phyloP scores from a whole-genome alignment of 768 basidiomycete genomes.

The Cantharellus anzutake region DNA sequence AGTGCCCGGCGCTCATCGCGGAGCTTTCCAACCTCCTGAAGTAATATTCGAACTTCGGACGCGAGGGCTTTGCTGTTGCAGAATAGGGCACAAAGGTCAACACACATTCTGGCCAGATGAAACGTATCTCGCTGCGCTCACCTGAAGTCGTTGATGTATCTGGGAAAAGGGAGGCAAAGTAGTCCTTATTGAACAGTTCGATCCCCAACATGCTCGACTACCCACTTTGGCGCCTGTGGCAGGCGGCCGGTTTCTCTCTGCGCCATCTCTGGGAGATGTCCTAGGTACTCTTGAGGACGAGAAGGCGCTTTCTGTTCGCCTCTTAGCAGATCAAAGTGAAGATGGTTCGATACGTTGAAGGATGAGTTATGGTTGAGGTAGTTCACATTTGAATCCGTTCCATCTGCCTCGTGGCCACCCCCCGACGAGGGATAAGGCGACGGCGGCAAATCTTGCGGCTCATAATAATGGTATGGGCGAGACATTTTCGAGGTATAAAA shows the following conservation, averaged over 20 bases:
- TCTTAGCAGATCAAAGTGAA: too few relatives aligned
- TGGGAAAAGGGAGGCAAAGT: not conserved
- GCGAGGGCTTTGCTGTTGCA: constrained; percentile 34
- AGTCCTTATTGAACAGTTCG: not conserved
- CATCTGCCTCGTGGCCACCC: too few relatives aligned
- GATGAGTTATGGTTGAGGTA: too few relatives aligned
- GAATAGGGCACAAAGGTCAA: not conserved
- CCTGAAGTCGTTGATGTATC: not conserved
- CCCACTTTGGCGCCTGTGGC: not conserved
- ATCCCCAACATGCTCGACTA: not conserved
- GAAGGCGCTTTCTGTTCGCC: too few relatives aligned
- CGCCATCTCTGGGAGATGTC: not conserved
- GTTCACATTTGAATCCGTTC: too few relatives aligned
- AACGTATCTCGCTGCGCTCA: not conserved
- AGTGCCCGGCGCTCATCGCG: constrained; percentile 37
- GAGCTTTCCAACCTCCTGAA: constrained; percentile 40
- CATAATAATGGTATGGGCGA: too few relatives aligned
- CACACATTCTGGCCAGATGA: not conserved
- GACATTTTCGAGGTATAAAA: too few relatives aligned
- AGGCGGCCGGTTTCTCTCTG: not conserved
- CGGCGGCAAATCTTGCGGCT: too few relatives aligned
- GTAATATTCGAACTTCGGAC: constrained; percentile 38
- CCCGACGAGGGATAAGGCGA: too few relatives aligned
- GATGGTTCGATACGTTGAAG: too few relatives aligned
- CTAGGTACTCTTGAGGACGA: too few relatives aligned